A percentile compares a stretch with the other conserved stretches of the same genome.
These are phyloP conservation scores for Seiridium unicorne DNA, from an alignment of 2,329 filamentous ascomycete species.

Conservation along the genomic window DNA sequence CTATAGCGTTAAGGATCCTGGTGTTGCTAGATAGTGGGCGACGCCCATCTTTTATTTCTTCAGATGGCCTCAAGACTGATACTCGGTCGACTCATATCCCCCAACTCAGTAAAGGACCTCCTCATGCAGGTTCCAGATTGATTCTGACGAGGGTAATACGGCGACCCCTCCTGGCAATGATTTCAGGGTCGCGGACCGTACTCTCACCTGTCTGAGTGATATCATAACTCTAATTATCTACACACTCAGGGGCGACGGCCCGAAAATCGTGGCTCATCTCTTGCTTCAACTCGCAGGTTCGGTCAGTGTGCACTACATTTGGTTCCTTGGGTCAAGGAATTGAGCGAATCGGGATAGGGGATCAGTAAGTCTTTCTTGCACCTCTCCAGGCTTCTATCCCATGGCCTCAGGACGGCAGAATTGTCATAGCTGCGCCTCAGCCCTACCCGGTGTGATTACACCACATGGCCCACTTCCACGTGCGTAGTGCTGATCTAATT, in stretches of 20 bases:
- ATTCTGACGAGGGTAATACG: background rate
- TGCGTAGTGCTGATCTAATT: constrained; percentile 3
- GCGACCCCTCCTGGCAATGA: background rate
- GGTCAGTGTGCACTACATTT: too few relatives aligned
- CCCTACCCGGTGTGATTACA: background rate
- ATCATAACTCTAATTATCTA: background rate
- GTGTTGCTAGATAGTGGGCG: too few relatives aligned
- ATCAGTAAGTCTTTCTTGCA: background rate
- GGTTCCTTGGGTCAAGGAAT: too few relatives aligned
- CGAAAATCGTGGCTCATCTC: background rate
- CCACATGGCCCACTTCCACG: background rate
- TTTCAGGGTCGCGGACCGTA: background rate
- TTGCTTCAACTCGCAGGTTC: too few relatives aligned
- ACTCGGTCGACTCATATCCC: too few relatives aligned
- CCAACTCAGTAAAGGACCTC: too few relatives aligned
- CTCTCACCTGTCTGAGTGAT: background rate
- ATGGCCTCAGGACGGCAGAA: background rate
- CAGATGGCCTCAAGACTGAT: too few relatives aligned
- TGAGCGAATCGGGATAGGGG: too few relatives aligned
- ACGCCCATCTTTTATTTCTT: too few relatives aligned
- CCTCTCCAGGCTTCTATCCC: background rate
- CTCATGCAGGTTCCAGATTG: too few relatives aligned
- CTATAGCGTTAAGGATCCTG: too few relatives aligned
- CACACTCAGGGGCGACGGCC: background rate
- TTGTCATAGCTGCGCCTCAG: background rate